Evolutionary conservation across 1,284 basidiomycete species (phyloP).

Genomic region (Phaffia rhodozyma): DNA sequence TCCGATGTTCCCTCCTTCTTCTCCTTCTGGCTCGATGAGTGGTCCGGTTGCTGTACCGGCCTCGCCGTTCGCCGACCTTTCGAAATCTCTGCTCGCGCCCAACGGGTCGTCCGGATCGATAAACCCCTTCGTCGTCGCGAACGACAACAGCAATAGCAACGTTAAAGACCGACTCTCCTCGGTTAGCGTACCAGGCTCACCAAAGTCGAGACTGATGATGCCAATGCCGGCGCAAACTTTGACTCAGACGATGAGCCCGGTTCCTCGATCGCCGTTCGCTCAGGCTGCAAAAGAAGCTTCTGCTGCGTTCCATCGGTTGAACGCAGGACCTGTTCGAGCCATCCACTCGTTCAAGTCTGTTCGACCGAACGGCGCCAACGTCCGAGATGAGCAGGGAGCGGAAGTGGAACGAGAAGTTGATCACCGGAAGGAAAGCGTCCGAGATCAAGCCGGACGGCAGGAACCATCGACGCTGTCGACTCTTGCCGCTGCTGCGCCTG

Average conservation of each 20-base stretch:
- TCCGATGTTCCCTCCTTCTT: background rate
- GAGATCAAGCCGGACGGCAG: background rate
- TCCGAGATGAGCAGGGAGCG: background rate
- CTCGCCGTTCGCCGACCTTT: background rate
- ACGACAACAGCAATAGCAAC: background rate
- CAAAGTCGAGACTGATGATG: too few species aligned
- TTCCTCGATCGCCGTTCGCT: constrained; percentile 9
- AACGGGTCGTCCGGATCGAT: background rate
- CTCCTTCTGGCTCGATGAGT: background rate
- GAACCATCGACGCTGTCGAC: background rate
- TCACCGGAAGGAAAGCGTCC: background rate
- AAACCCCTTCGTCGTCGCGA: background rate
- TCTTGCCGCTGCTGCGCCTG: too few species aligned
- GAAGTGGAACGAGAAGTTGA: background rate
- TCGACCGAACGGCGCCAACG: background rate
- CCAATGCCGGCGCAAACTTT: background rate
- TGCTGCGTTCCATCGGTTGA: background rate
- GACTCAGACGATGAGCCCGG: background rate
- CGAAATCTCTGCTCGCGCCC: background rate
- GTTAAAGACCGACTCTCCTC: too few species aligned
- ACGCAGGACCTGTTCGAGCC: background rate
- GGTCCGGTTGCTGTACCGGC: background rate
- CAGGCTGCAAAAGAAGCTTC: constrained; percentile 9
- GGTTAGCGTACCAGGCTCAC: too few species aligned
- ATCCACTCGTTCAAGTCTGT: background rate